Base-by-base conservation (phyloP, 2,329 filamentous ascomycete species). In the Fusarium nodosum region DNA sequence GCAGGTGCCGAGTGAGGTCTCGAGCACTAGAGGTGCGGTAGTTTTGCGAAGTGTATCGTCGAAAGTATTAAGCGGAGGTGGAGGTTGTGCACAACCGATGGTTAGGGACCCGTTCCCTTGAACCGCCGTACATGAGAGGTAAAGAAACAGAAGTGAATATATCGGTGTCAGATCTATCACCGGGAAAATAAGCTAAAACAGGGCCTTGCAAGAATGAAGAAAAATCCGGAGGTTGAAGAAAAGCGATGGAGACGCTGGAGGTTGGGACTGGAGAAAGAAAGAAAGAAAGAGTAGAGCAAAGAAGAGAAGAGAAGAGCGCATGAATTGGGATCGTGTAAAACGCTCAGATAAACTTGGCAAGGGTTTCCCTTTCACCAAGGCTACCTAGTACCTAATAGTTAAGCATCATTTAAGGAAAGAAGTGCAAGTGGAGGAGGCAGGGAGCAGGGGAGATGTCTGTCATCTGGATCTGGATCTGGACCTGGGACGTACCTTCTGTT, bases 201-300 rank as follows among this genome's bases (percentile, higher is more conserved):
- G 16, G n/a, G 28, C 30, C n/a, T 39, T 39, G 18, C 42, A 63
- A 68, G 31, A 63, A 39, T 16, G n/a, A 28, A 50, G 33, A 51
- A 59, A 63, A 69, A 44, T 41, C 31, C 42, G 30, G 61, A 60
- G 54, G 63, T 67, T 64, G 63, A 69, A 67, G 48, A 63, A 61
- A 38, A 39, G 44, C 42, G 34, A 54, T 67, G 61, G 60, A 69
- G 41, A 47, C 30, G n/a, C 30, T 67, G 62, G 66, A 51, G 66
- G 66, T 53, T 70, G 66, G 66, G 57, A 36, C 48, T 26, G 38
- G 38, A 46, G 39, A 54, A 24, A 24, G 5, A 24, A 24, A 24
- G 5, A 24, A 34, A 30, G 28, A 30, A 9, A 4, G 28, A 30
- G 28, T 11, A 30, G 28, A 30, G 28, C 28, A 30, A 3, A 30